Evolutionary conservation across 257 asterid genomes (phyloP).

Genomic region (Solanum piurae): DNA sequence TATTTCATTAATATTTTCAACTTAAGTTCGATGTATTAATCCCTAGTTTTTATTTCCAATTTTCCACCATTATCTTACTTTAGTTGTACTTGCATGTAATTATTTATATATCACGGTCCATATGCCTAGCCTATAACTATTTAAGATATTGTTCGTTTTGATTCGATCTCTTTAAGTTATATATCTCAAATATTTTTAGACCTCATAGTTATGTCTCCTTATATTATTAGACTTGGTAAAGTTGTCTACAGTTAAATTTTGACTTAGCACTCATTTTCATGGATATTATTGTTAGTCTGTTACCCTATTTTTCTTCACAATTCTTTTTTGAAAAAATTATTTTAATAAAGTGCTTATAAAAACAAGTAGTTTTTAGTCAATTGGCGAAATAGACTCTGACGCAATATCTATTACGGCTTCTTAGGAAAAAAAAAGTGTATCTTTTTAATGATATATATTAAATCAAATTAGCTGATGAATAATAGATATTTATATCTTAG

Average conservation of each 20-base stretch:
- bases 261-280: not conserved
- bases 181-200: not conserved
- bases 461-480: no score
- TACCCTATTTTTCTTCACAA: not conserved
- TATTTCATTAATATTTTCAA: not conserved
- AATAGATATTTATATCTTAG: no score
- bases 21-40: not conserved
- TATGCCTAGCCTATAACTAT: not conserved
- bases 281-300: not conserved
- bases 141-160: not conserved
- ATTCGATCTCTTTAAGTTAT: not conserved
- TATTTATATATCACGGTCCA: not conserved
- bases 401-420: no score
- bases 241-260: not conserved
- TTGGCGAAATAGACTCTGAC: no score
- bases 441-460: no score
- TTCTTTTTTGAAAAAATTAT: not conserved
- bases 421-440: no score
- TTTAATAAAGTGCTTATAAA: not conserved
- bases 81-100: not conserved
- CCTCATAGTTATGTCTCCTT: not conserved
- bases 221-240: not conserved
- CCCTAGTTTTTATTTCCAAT: no score
- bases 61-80: not conserved
- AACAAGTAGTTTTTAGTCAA: no score